These are phyloP conservation scores for Eragrostis tef DNA, from an alignment of 202 grass and related monocot genomes.

Conservation along the genomic window DNA sequence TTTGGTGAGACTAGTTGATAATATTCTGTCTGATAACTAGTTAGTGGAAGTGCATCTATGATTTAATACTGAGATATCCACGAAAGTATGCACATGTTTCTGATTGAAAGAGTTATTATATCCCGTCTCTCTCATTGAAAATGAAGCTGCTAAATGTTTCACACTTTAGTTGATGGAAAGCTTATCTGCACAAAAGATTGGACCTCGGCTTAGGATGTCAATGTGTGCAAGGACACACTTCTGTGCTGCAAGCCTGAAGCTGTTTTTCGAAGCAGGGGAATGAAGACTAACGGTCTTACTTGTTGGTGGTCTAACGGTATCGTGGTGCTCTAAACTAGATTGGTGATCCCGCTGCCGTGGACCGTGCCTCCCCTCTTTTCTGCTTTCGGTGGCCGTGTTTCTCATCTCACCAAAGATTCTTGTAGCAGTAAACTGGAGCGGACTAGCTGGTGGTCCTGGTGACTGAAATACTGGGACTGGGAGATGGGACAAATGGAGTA, in stretches of 20 bases:
- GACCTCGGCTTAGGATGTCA: too few relatives aligned
- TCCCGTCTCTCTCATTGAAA: not conserved
- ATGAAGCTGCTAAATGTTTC: too few relatives aligned
- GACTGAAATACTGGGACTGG: slow-evolving; percentile 33
- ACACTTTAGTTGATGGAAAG: too few relatives aligned
- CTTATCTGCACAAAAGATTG: too few relatives aligned
- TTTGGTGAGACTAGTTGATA: slow-evolving; percentile 61
- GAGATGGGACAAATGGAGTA: slow-evolving; percentile 13
- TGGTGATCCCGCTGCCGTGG: not conserved
- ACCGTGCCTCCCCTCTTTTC: not conserved
- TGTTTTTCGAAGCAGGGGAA: not conserved
- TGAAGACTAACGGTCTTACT: not conserved
- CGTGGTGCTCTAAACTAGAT: not conserved
- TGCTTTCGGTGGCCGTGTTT: slow-evolving; percentile 23
- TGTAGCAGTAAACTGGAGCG: not conserved
- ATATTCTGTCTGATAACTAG: slow-evolving; percentile 38
- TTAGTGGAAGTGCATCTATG: not conserved
- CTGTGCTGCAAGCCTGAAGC: not conserved
- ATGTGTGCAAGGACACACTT: not conserved
- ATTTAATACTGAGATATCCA: not conserved
- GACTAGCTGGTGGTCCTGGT: slow-evolving; percentile 30
- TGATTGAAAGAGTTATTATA: too few relatives aligned
- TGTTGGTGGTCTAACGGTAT: not conserved
- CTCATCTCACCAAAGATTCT: not conserved
- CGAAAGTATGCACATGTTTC: too few relatives aligned